Conservation (phyloP, 2,329 filamentous ascomycete species). For the Daldinia eschscholtzii region DNA sequence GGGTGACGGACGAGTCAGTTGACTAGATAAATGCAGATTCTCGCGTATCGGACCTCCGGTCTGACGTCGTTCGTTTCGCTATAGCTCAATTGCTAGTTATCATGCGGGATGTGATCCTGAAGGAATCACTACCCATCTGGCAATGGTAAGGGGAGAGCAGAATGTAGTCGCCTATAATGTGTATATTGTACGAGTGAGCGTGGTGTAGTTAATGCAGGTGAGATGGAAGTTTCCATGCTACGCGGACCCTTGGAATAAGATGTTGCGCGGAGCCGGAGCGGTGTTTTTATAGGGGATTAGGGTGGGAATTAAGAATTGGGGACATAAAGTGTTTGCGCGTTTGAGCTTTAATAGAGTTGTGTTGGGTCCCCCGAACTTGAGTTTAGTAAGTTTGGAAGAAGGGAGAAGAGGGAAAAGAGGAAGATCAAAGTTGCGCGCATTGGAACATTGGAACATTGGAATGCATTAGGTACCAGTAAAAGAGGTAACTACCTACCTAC, state of each 20-base stretch:
- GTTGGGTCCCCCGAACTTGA: constrained; percentile 19
- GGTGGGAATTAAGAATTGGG: constrained; percentile 13
- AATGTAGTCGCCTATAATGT: constrained; percentile 11
- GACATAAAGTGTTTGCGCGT: not conserved
- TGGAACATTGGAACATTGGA: not conserved
- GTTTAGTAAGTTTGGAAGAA: constrained; percentile 2
- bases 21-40: constrained; percentile 6
- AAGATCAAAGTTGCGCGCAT: not conserved
- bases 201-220: constrained; percentile 30
- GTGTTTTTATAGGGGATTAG: constrained; percentile 20
- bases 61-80: constrained; percentile 23
- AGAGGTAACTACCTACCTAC: not conserved
- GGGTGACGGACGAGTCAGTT: constrained; percentile 15
- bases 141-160: constrained; percentile 17
- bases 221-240: constrained; percentile 39
- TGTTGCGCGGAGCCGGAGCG: constrained; percentile 1
- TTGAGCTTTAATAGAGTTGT: constrained; percentile 11
- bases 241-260: constrained; percentile 14
- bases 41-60: constrained; percentile 35
- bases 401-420: not conserved
- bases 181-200: constrained; percentile 18
- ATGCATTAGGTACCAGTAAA: not conserved
- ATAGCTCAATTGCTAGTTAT: constrained; percentile 38
- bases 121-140: constrained; percentile 38
- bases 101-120: constrained; percentile 33